Conservation (phyloP, 306 rosid genomes). For the Ceratonia siliqua region DNA sequence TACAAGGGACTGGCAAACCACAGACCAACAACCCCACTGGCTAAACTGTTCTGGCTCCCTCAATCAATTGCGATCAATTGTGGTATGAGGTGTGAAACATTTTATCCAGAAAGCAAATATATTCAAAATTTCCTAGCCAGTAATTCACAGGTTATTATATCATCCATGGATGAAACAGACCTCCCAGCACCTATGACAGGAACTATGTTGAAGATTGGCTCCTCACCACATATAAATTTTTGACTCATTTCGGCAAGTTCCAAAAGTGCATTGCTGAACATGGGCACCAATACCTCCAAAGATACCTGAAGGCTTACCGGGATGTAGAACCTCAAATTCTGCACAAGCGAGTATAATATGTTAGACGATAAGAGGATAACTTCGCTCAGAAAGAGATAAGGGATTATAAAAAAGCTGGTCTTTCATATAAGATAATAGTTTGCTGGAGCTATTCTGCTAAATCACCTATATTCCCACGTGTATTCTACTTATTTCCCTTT, state of each 20-base stretch:
- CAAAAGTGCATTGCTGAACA: constrained; percentile 55
- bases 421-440: neutral
- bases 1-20: neutral
- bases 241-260: constrained; percentile 57
- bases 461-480: constrained; percentile 7
- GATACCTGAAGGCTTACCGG: constrained; percentile 58
- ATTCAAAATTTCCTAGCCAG: constrained; percentile 62
- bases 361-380: constrained; percentile 10
- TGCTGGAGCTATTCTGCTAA: neutral
- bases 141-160: constrained; percentile 76
- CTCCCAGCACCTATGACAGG: constrained; percentile 80
- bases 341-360: constrained; percentile 28
- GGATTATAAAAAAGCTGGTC: neutral
- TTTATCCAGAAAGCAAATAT: constrained; percentile 10
- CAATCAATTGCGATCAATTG: neutral
- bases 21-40: neutral
- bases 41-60: neutral
- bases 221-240: constrained; percentile 40
- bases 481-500: neutral
- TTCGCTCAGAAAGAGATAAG: neutral
- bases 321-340: constrained; percentile 80
- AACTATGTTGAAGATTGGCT: constrained; percentile 80
- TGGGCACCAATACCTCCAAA: constrained; percentile 47
- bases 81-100: too few relatives aligned
- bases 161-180: constrained; percentile 62